Conservation (phyloP, 2,329 filamentous ascomycete species). For the Alternaria sp. region DNA sequence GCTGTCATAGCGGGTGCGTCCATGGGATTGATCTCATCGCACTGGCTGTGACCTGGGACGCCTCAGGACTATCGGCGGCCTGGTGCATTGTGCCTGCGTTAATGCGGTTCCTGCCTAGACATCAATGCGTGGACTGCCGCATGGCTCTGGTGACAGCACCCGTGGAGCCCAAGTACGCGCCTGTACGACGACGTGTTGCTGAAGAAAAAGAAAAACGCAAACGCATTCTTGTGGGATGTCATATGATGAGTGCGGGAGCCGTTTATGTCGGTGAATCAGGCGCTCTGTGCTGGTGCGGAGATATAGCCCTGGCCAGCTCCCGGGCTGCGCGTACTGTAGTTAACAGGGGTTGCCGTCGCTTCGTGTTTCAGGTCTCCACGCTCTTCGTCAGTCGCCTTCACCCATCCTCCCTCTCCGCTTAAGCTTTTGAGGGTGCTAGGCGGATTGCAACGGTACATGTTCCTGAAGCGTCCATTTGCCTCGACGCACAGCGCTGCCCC, state of each 20-base stretch:
- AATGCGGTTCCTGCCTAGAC: not conserved
- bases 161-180: not conserved
- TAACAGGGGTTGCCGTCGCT: not conserved
- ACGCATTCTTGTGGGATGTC: not conserved
- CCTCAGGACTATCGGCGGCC: slow-evolving; percentile 11
- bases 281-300: slow-evolving; percentile 9
- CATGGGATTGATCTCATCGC: not conserved
- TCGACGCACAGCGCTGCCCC: slow-evolving; percentile 17
- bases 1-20: not conserved
- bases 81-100: slow-evolving; percentile 24
- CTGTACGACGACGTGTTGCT: not conserved
- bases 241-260: not conserved
- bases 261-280: slow-evolving; percentile 7
- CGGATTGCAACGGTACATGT: slow-evolving; percentile 15
- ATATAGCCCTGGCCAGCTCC: slow-evolving; percentile 4
- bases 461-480: slow-evolving; percentile 9
- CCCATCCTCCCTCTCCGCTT: slow-evolving; percentile 9
- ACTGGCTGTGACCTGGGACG: slow-evolving; percentile 13
- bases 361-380: slow-evolving; percentile 19
- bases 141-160: not conserved
- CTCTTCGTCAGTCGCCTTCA: slow-evolving; percentile 8
- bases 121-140: not conserved
- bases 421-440: slow-evolving; percentile 13
- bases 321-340: slow-evolving; percentile 1
- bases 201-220: slow-evolving; percentile 2